These are phyloP conservation scores for Aechmea fasciata DNA, from an alignment of 176 grass and related monocot species.

Conservation along the genomic window DNA sequence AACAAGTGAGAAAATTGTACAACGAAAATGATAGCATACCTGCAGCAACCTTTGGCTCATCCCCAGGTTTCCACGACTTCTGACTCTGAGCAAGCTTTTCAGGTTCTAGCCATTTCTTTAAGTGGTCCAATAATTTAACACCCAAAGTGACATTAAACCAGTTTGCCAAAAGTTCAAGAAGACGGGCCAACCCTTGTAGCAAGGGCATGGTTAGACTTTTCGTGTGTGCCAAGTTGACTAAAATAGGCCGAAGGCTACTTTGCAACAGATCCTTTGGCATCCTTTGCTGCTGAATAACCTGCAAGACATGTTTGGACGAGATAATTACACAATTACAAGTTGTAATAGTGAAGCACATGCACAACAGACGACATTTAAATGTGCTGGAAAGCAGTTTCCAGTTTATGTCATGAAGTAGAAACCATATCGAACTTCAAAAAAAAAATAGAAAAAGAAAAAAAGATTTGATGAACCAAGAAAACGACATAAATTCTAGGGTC, in stretches of 20 bases:
- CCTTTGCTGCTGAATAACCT: conserved; percentile 99
- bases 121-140: conserved; percentile 91
- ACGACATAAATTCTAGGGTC: too few relatives aligned
- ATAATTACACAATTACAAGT: background rate
- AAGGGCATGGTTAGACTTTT: conserved; percentile 97
- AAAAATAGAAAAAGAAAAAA: background rate
- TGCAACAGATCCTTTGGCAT: conserved; percentile 98
- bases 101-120: conserved; percentile 97
- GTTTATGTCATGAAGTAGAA: conserved; percentile 5
- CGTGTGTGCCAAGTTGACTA: conserved; percentile 96
- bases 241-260: conserved; percentile 88
- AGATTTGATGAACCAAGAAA: background rate
- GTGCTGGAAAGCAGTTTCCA: background rate
- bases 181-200: conserved; percentile 85
- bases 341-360: background rate
- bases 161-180: conserved; percentile 88
- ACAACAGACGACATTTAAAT: background rate
- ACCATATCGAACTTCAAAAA: background rate
- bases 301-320: conserved; percentile 15
- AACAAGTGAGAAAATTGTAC: background rate
- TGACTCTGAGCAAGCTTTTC: conserved; percentile 90
- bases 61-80: conserved; percentile 93
- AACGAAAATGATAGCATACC: conserved; percentile 22
- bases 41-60: conserved; percentile 94
- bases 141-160: conserved; percentile 99